Conservation (phyloP, 306 rosid genomes). For the Ochetophila trinervis region DNA sequence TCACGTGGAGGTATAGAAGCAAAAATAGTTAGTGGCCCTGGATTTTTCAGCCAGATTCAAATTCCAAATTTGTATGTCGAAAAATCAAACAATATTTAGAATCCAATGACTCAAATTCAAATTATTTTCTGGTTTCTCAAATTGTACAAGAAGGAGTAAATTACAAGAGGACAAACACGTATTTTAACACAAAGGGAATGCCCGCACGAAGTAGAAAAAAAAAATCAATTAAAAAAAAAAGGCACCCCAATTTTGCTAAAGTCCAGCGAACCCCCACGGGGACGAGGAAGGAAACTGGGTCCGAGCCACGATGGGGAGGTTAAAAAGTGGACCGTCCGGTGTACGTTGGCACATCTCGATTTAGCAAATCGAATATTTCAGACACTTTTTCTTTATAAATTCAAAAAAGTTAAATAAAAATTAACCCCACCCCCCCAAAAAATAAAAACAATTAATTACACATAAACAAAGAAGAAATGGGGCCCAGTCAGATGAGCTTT, state of each 20-base stretch:
- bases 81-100: no score
- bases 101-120: not conserved
- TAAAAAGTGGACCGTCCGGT: constrained; percentile 14
- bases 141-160: no score
- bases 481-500: constrained; percentile 19
- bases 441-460: not conserved
- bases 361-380: constrained; percentile 44
- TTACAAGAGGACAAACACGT: constrained; percentile 13
- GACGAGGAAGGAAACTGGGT: constrained; percentile 32
- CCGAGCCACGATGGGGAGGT: constrained; percentile 20
- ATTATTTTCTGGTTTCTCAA: not conserved
- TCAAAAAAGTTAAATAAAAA: not conserved
- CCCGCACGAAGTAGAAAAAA: constrained; percentile 27
- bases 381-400: constrained; percentile 17
- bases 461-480: not conserved
- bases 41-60: no score
- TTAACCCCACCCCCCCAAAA: not conserved
- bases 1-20: no score
- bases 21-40: no score
- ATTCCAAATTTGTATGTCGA: no score
- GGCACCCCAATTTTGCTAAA: constrained; percentile 31
- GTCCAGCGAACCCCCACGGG: constrained; percentile 46
- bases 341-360: constrained; percentile 36
- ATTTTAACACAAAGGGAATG: constrained; percentile 1
- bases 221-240: not conserved